phyloP scores from a whole-genome alignment of 2,329 filamentous ascomycete genomes.

The Arthrinium phaeospermum region DNA sequence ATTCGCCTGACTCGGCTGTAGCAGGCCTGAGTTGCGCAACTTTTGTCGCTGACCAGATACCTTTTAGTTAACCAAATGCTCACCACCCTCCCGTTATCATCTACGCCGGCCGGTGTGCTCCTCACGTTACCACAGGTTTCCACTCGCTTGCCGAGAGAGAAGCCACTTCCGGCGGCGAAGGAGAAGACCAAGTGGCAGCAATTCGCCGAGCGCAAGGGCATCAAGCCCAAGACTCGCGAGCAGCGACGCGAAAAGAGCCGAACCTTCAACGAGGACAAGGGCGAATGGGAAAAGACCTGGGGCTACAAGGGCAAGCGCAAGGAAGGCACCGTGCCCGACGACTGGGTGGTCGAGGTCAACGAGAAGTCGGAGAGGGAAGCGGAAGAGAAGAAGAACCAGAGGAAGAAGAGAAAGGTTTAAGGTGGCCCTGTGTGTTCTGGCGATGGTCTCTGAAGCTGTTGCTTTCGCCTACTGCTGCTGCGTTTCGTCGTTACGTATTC shows the following conservation, averaged over 20 bases:
- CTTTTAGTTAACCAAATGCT: conserved; percentile 81
- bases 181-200: conserved; percentile 92
- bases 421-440: neutral
- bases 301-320: conserved; percentile 93
- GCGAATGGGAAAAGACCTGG: conserved; percentile 94
- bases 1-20: neutral
- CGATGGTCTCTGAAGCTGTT: conserved; percentile 8
- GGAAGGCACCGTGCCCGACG: conserved; percentile 68
- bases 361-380: conserved; percentile 71
- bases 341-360: conserved; percentile 88
- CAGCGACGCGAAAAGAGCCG: conserved; percentile 72
- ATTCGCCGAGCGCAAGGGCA: conserved; percentile 97
- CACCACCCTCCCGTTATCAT: conserved; percentile 80
- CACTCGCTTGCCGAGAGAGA: conserved; percentile 84
- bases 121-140: conserved; percentile 75
- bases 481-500: conserved; percentile 8
- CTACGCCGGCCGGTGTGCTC: conserved; percentile 73
- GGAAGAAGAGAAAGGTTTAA: conserved; percentile 26
- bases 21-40: conserved; percentile 33
- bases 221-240: conserved; percentile 85
- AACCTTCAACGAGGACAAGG: conserved; percentile 81
- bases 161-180: conserved; percentile 83
- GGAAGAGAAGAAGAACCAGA: conserved; percentile 45
- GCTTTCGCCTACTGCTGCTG: conserved; percentile 14
- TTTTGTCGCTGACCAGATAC: neutral